phyloP scores from a whole-genome alignment of 495 filamentous ascomycete species.

The Choiromyces venosus region DNA sequence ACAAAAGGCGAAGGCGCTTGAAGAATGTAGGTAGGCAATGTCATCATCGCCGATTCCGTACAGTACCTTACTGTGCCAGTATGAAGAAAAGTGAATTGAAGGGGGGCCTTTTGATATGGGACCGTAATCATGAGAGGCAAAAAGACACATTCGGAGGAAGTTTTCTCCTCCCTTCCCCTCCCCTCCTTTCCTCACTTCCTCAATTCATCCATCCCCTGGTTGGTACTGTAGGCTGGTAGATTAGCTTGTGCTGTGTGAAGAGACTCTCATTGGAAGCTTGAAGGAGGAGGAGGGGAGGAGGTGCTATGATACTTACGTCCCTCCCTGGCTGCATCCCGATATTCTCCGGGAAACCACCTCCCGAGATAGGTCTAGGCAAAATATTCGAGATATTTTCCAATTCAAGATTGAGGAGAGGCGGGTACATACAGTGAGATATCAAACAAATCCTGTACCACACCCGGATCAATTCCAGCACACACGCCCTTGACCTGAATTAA shows the following conservation, averaged over 20 bases:
- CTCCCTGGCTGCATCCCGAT: not conserved
- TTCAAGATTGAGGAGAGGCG: not conserved
- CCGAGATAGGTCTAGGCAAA: not conserved
- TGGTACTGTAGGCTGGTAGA: not conserved
- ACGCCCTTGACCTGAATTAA: not conserved
- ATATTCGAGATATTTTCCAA: not conserved
- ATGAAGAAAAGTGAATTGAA: too few relatives aligned
- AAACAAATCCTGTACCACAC: not conserved
- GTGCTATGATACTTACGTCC: not conserved
- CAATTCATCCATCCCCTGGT: not conserved
- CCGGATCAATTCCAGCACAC: not conserved
- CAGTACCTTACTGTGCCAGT: too few relatives aligned
- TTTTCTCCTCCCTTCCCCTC: not conserved
- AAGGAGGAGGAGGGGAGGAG: not conserved
- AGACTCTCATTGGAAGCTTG: not conserved
- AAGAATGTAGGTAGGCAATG: not conserved
- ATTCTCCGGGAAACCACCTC: not conserved
- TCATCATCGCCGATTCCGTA: not conserved
- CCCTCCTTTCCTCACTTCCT: not conserved
- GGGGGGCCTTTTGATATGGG: too few relatives aligned
- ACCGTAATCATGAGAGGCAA: not conserved
- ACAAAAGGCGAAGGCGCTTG: not conserved
- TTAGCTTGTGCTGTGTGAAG: not conserved
- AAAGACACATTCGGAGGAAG: not conserved
- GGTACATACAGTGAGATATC: too few relatives aligned